These are phyloP conservation scores for Beauveria pseudobassiana DNA, from an alignment of 2,329 filamentous ascomycete genomes.

Conservation along the genomic window DNA sequence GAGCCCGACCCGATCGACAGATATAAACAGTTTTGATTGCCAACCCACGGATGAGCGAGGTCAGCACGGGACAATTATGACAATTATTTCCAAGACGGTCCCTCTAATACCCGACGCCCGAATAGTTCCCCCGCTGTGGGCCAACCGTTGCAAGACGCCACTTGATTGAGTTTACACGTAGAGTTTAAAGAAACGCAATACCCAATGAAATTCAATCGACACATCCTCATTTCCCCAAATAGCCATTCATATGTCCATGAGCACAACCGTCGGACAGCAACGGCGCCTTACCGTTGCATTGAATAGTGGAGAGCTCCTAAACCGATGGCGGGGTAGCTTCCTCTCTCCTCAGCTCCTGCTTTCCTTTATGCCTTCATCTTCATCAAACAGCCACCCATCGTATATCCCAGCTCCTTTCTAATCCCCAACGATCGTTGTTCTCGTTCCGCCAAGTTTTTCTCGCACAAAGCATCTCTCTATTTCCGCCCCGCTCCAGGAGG, in stretches of 20 bases:
- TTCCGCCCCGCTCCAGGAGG: neutral
- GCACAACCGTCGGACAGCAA: neutral
- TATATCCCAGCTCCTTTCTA: neutral
- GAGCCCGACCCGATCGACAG: no score
- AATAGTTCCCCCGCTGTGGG: conserved; percentile 1
- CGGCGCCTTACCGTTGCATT: neutral
- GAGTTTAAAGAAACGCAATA: neutral
- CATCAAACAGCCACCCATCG: neutral
- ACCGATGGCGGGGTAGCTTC: conserved; percentile 8
- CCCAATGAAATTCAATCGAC: neutral
- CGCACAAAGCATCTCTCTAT: no score
- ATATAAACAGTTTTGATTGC: no score
- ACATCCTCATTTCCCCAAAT: neutral
- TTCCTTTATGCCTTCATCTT: neutral
- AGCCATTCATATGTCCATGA: neutral
- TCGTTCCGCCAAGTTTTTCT: neutral
- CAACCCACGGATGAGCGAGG: neutral
- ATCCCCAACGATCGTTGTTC: neutral
- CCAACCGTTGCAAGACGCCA: neutral
- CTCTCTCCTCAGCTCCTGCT: neutral
- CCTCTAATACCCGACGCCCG: neutral
- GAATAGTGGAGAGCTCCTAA: conserved; percentile 5
- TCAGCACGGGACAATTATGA: neutral
- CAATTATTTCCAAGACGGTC: neutral
- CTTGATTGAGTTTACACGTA: neutral